Base-by-base conservation (phyloP, 768 basidiomycete genomes). In the Fomitopsis pulvina region DNA sequence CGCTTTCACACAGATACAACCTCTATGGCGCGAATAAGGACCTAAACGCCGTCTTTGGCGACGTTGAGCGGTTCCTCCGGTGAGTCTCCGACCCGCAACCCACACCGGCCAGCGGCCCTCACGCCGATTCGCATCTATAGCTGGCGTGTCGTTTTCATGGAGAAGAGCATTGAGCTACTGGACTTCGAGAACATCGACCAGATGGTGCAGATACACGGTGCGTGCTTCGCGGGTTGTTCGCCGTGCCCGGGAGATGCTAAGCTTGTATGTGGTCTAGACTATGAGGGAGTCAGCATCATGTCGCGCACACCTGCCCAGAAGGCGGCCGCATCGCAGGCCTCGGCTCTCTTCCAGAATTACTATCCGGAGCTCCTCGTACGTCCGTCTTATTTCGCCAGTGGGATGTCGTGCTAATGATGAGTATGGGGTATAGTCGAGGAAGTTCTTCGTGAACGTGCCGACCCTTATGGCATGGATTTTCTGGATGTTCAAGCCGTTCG, bases 381-480 rank as follows among this genome's bases (percentile, higher is more conserved):
- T 67, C n/a, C 41, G 22, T 11, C n/a, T 30, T 8, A 22, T 24
- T 28, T 47, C 18, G 14, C 14, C 34, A 37, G n/a, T 18, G 34
- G 14, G 14, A 37, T 6, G 14, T 7, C 30, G 30, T 22, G 22
- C n/a, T 7, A 12, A 37, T 45, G 34, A 44, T 29, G 20, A 2
- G 45, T 40, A 45, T 52, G 18, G 14, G 27, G 18, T 12, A 20
- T 54, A 86, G 84, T 74, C 78, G 58, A 76, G 75, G 61, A 91
- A 91, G 63, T 87, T 83, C 69, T 91, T 92, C 60, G 73, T 92
- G 60, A 88, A 87, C 58, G 87, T 92, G 11, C 89, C 89, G 0
- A 76, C 78, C 2, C 59, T 87, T 50, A 72, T 90, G 57, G 77
- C 81, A 34, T 91, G 88, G 87, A 75, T 92, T 52, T 92, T 88